Conservation (phyloP, 2,329 filamentous ascomycete species). For the Didymosphaeria variabile region DNA sequence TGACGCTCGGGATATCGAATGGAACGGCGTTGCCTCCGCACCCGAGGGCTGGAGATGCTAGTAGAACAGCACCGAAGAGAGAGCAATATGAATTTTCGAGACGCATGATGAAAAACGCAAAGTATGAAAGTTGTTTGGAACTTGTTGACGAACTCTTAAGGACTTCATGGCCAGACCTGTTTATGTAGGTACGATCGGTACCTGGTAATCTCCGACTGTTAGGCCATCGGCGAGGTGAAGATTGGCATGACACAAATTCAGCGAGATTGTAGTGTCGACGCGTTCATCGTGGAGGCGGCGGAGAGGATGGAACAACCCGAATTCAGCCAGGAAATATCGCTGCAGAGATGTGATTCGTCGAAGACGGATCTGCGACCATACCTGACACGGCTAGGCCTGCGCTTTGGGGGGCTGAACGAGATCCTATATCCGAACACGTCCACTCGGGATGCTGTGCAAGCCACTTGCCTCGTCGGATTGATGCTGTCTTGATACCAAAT, state of each 20-base stretch:
- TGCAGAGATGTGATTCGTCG: neutral
- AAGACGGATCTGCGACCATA: neutral
- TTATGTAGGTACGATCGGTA: neutral
- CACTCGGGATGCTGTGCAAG: constrained; percentile 3
- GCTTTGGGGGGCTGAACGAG: neutral
- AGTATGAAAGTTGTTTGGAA: neutral
- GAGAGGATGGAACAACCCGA: neutral
- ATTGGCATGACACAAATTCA: neutral
- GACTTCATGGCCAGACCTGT: neutral
- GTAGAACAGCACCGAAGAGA: neutral
- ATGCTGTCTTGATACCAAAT: constrained; percentile 9
- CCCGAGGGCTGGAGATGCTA: neutral
- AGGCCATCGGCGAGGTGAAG: neutral
- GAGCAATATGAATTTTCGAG: neutral
- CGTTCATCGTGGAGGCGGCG: neutral
- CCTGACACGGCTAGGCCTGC: constrained; percentile 1
- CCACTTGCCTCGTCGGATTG: neutral
- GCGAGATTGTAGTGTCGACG: neutral
- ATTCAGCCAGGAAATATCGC: neutral
- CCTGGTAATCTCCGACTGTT: neutral
- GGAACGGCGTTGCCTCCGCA: neutral
- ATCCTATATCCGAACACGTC: neutral
- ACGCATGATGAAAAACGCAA: neutral
- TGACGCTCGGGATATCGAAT: neutral
- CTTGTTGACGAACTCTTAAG: neutral